phyloP scores from a whole-genome alignment of 1,284 basidiomycete species.

The Pulveroboletus sp. region DNA sequence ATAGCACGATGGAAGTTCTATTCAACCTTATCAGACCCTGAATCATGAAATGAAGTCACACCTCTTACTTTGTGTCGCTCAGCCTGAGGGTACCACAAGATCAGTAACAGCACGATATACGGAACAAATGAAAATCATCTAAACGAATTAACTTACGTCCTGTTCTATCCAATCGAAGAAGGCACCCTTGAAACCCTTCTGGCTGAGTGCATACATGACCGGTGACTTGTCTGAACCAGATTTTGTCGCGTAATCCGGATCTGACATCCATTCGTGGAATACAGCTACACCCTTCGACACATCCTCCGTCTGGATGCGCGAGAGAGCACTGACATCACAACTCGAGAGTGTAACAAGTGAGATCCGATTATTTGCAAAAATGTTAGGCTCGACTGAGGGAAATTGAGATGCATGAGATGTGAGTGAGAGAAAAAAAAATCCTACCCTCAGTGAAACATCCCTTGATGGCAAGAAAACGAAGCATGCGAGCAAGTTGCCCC shows the following conservation, averaged over 20 bases:
- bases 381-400: conserved; percentile 20
- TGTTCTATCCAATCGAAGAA: conserved; percentile 27
- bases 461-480: conserved; percentile 28
- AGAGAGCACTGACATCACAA: conserved; percentile 8
- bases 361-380: conserved; percentile 20
- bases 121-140: neutral
- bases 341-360: conserved; percentile 12
- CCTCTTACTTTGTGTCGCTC: conserved; percentile 20
- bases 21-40: neutral
- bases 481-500: conserved; percentile 28
- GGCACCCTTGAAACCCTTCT: conserved; percentile 15
- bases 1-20: conserved; percentile 25
- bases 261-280: conserved; percentile 7
- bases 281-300: conserved; percentile 12
- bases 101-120: neutral
- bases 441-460: conserved; percentile 25
- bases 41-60: neutral
- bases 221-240: no score
- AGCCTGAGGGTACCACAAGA: conserved; percentile 3
- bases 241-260: no score
- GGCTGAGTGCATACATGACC: conserved; percentile 7
- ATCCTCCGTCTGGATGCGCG: conserved; percentile 15
- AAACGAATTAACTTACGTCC: conserved; percentile 14
- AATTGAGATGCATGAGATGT: neutral
- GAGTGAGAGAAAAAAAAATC: neutral